Evolutionary conservation across 345 rosid species (phyloP).

Genomic region (Aquilaria yunnanensis): DNA sequence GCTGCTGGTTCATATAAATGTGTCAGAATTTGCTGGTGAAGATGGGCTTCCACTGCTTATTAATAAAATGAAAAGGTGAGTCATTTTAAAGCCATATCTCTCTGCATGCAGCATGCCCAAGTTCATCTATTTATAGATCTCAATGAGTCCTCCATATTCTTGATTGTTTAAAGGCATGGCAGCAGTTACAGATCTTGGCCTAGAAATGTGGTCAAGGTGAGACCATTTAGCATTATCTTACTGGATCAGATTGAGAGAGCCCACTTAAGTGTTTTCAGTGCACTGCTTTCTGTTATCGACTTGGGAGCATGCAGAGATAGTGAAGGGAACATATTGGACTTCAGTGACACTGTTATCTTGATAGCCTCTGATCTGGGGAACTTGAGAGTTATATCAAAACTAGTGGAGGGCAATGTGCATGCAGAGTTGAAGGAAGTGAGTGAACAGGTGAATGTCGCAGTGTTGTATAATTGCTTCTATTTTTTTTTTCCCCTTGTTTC

Average conservation of each 20-base stretch:
- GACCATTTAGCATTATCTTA: neutral
- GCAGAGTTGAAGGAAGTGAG: neutral
- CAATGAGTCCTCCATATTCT: no score
- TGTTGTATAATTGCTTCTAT: no score
- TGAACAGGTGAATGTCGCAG: no score
- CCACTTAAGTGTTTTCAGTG: neutral
- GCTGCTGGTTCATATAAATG: neutral
- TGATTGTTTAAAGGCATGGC: neutral
- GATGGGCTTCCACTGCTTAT: neutral
- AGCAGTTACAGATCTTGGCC: neutral
- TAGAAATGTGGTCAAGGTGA: neutral
- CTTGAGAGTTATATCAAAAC: neutral
- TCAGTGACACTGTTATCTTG: neutral
- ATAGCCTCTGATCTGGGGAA: neutral
- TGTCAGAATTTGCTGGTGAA: neutral
- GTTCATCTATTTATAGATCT: neutral
- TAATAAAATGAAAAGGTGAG: neutral
- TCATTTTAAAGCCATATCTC: neutral
- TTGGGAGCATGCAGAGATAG: neutral
- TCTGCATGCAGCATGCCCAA: neutral
- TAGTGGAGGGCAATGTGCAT: neutral
- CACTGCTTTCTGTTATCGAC: neutral
- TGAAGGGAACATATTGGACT: neutral
- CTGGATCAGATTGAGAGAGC: neutral
- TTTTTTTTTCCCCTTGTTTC: neutral